phyloP scores from a whole-genome alignment of 2,329 filamentous ascomycete genomes.

The Colletotrichum aenigma region DNA sequence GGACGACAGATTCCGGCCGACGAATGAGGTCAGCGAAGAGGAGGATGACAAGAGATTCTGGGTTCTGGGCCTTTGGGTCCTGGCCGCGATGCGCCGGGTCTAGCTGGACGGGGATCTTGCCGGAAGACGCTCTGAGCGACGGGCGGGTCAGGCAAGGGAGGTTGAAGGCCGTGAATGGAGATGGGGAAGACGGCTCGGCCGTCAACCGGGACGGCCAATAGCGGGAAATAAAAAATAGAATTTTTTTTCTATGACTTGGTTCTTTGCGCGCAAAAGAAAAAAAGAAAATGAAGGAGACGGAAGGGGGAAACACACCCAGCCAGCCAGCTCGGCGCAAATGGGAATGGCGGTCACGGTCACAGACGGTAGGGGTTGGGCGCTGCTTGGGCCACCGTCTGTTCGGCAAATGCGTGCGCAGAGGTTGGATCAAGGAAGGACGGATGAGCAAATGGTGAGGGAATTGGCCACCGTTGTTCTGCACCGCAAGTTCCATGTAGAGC shows the following conservation, averaged over 20 bases:
- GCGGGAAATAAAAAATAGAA: neutral
- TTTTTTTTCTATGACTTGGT: neutral
- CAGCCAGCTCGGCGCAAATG: neutral
- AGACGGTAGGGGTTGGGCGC: constrained; percentile 15
- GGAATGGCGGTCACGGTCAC: constrained; percentile 16
- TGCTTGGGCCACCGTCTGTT: constrained; percentile 6
- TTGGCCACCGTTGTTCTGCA: constrained; percentile 28
- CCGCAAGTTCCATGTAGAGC: neutral
- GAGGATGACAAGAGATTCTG: constrained; percentile 5
- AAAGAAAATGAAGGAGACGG: neutral
- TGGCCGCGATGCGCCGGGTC: constrained; percentile 12
- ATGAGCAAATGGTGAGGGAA: constrained; percentile 63
- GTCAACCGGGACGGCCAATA: constrained; percentile 4
- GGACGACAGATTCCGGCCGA: neutral
- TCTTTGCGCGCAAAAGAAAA: neutral
- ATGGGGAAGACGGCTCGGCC: constrained; percentile 1
- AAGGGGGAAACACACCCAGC: neutral
- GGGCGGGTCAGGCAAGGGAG: constrained; percentile 9
- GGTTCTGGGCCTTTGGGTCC: constrained; percentile 5
- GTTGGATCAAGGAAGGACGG: constrained; percentile 40
- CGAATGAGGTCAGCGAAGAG: constrained; percentile 16
- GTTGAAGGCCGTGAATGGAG: neutral
- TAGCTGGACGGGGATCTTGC: constrained; percentile 19
- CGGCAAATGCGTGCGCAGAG: constrained; percentile 1
- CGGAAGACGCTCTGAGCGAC: constrained; percentile 10